Evolutionary conservation across 306 rosid genomes (phyloP), one percentile per base, ranked within the genome.

Genomic region (Quercus rubra): DNA sequence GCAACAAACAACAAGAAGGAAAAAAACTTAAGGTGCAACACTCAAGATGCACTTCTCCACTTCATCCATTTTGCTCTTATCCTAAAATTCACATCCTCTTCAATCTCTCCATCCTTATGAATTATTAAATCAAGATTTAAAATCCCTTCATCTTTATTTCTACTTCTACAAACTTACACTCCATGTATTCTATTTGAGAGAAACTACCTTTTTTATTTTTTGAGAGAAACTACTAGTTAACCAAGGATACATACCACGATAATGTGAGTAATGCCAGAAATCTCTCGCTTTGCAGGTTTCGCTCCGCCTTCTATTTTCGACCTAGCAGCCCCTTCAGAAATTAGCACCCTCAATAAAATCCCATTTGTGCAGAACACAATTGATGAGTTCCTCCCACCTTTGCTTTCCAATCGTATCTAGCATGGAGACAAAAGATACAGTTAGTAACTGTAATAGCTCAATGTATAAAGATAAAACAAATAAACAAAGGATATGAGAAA

Each of bases 331-430:
- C 89, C 89, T 23, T 67, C 83, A 78, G 96, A 82, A 76, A 93
- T 84, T 88, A 95, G 76, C 77, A 93, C 86, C 85, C 97, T 92
- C 88, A 91, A 83, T 54, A 95, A 77, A 86, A 93, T 74, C 76
- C 99, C 98, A 80, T 91, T 93, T 20, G 99, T 95, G 89, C 99
- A 95, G 80, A 95, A 87, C 74, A 95, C 86, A 75, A 95, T 64
- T 69, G 99, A 95, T 33, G 99, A 89, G 67, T 88, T 78, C 82
- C 80, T 90, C 70, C 99, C 99, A 64, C 98, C 99, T 83, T 35
- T 88, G 83, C 89, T 87, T 82, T 95, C 99, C 80, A 93, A 86
- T 68, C 99, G 96, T 82, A 93, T 93, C 99, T 95, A 86, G 79
- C 87, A 85, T 83, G 23, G 74, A 72, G 57, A 71, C 62, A 67